Evolutionary conservation across 164 flowering plant species (phyloP).

Genomic region (Sedum album): DNA sequence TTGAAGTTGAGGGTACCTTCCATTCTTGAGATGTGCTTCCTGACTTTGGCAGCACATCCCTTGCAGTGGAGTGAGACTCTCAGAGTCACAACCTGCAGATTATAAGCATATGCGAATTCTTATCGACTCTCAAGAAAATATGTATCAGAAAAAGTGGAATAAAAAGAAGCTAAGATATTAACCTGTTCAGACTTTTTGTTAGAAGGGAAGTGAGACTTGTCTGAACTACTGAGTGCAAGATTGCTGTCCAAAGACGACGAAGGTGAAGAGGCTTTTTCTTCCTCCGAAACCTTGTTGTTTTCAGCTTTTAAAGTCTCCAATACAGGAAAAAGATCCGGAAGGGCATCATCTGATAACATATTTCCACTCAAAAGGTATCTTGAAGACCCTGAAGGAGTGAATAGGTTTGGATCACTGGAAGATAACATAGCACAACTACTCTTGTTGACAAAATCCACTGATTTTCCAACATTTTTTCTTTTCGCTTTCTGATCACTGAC

Average conservation of each 20-base stretch:
- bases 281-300: constrained; percentile 1
- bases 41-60: constrained; percentile 21
- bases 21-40: constrained; percentile 22
- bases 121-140: neutral
- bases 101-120: neutral
- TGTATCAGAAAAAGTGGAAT: neutral
- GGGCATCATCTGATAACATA: constrained; percentile 4
- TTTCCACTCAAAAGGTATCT: constrained; percentile 14
- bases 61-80: constrained; percentile 23
- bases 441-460: neutral
- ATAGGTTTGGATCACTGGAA: constrained; percentile 7
- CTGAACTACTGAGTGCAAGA: neutral
- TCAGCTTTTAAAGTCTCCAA: neutral
- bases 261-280: constrained; percentile 3
- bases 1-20: constrained; percentile 9
- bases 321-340: neutral
- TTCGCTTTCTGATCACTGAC: constrained; percentile 8
- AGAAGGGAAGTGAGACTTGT: neutral
- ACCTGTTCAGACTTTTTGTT: constrained; percentile 8
- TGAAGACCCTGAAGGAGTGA: constrained; percentile 14
- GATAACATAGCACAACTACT: constrained; percentile 4
- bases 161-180: neutral
- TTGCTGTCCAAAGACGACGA: constrained; percentile 2
- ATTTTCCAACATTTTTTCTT: neutral
- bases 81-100: constrained; percentile 18